Evolutionary conservation across 805 yeast genomes (phyloP), one percentile per base, ranked within the genome.

Genomic region (Candida tammaniensis): DNA sequence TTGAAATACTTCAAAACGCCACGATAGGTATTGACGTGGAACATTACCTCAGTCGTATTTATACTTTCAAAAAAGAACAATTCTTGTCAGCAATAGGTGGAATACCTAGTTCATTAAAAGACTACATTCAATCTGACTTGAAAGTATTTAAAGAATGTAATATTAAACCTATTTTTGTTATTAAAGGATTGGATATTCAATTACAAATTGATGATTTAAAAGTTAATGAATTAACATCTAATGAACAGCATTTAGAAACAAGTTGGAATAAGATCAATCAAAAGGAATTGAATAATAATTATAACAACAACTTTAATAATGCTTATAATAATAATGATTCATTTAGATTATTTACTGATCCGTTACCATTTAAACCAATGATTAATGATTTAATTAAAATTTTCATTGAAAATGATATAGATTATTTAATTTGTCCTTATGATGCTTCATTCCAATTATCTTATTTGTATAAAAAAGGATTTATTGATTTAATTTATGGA

Each of bases 1-100:
- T 86, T 47, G 83, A 82, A 23, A 61, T 77, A 3, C 64, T 87
- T 38, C 74, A 68, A 37, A 78, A 80, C 49, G 74, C 89, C 17
- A 74, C 81, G 11, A 62, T 87, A 33, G 96, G 95, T 36, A 83
- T 87, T 28, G 96, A 88, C 54, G 93, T 81, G 10, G 84, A 78
- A 44, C 88, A 86, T 52, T 88, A 86, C 50, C 57, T 86, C 24
- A 66, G 83, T 17, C 61, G 86, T 34, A 66, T 83, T 27, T 58
- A 83, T 40, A 66, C 80, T 4, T 66, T 66, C 45, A 79, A 78
- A 44, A 78, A 77, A 36, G 95, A 86, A 46, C 82, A 81, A 31
- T 75, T 74, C 40, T 56, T 79, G 25, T 82, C 80, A 31, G 95
- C 93, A 7, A 72, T 83, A 43, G 95, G 95, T 16, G 95, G 95